Percentiles rank a stretch among this genome's conserved stretches.
phyloP scores from a whole-genome alignment of 495 filamentous ascomycete species.

The Hamigera avellanea region DNA sequence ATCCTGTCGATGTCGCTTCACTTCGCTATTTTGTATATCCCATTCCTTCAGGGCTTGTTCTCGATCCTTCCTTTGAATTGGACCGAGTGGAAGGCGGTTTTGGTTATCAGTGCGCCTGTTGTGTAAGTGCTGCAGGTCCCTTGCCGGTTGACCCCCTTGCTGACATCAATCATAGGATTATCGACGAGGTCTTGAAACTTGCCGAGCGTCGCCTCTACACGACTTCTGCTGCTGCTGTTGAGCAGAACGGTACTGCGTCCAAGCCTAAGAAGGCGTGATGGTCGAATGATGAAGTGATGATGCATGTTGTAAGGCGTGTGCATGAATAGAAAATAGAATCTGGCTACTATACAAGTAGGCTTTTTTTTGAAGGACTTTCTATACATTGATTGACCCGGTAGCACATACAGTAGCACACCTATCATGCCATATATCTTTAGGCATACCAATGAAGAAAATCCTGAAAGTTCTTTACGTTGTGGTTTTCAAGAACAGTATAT shows the following conservation, averaged over 20 bases:
- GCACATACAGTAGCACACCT: too few relatives aligned
- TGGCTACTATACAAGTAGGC: slow-evolving; percentile 3
- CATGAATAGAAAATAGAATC: slow-evolving; percentile 16
- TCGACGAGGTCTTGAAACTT: slow-evolving; percentile 83
- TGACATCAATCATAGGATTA: slow-evolving; percentile 43
- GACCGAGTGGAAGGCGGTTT: slow-evolving; percentile 88
- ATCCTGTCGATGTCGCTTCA: slow-evolving; percentile 90
- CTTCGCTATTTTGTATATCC: slow-evolving; percentile 87
- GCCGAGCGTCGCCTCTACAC: slow-evolving; percentile 55
- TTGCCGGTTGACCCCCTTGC: too few relatives aligned
- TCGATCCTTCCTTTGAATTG: slow-evolving; percentile 80
- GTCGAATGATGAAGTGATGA: slow-evolving; percentile 13
- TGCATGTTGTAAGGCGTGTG: slow-evolving; percentile 6
- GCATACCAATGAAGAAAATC: too few relatives aligned
- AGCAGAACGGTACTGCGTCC: slow-evolving; percentile 21
- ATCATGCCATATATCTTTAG: too few relatives aligned
- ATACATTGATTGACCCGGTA: too few relatives aligned
- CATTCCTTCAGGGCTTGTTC: slow-evolving; percentile 81
- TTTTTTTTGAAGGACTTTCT: too few relatives aligned
- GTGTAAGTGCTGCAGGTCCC: slow-evolving; percentile 52
- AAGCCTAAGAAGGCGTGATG: slow-evolving; percentile 32
- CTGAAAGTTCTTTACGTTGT: too few relatives aligned
- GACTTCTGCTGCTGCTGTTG: slow-evolving; percentile 6
- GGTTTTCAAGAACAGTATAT: too few relatives aligned
- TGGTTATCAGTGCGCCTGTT: slow-evolving; percentile 81